A percentile compares a stretch with the other conserved stretches of the same genome.
phyloP scores from a whole-genome alignment of 2,329 filamentous ascomycete species.

The Alternaria sp. region DNA sequence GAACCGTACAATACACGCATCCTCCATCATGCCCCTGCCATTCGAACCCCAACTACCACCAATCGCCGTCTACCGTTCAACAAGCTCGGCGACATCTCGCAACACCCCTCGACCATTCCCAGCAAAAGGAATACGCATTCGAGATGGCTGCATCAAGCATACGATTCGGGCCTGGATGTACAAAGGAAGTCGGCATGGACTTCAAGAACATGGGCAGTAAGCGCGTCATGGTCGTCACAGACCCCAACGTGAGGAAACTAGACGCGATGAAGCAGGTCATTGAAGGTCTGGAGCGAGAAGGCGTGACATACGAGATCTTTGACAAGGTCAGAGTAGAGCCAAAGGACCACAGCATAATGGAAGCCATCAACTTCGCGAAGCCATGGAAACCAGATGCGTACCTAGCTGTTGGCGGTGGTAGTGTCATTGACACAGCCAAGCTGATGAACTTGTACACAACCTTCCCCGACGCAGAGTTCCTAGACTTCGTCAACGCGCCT shows the following conservation, averaged over 20 bases:
- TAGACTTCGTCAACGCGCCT: conserved; percentile 97
- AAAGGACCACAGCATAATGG: conserved; percentile 89
- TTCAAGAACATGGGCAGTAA: conserved; percentile 88
- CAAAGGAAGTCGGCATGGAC: conserved; percentile 98
- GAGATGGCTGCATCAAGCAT: conserved; percentile 98
- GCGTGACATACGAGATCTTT: conserved; percentile 81
- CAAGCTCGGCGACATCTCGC: conserved; percentile 69
- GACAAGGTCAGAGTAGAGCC: conserved; percentile 85
- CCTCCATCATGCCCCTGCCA: conserved; percentile 95
- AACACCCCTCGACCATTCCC: conserved; percentile 74
- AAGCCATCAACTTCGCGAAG: conserved; percentile 87
- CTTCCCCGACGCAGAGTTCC: conserved; percentile 90
- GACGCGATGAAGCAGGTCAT: conserved; percentile 89
- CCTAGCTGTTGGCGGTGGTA: conserved; percentile 88
- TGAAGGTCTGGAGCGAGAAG: conserved; percentile 78
- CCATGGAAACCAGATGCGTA: conserved; percentile 85
- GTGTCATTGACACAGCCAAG: conserved; percentile 97
- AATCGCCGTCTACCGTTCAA: conserved; percentile 46
- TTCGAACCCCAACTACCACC: conserved; percentile 81
- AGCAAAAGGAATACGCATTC: conserved; percentile 95
- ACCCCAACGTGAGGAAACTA: conserved; percentile 78
- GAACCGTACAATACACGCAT: conserved; percentile 89
- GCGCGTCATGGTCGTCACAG: conserved; percentile 90
- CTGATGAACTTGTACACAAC: conserved; percentile 96
- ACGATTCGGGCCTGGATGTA: conserved; percentile 89